A percentile compares a stretch with the other conserved stretches of the same genome.
Conservation (phyloP, 192 early-diverging fungal genomes). For the Backusella psychrophila region DNA sequence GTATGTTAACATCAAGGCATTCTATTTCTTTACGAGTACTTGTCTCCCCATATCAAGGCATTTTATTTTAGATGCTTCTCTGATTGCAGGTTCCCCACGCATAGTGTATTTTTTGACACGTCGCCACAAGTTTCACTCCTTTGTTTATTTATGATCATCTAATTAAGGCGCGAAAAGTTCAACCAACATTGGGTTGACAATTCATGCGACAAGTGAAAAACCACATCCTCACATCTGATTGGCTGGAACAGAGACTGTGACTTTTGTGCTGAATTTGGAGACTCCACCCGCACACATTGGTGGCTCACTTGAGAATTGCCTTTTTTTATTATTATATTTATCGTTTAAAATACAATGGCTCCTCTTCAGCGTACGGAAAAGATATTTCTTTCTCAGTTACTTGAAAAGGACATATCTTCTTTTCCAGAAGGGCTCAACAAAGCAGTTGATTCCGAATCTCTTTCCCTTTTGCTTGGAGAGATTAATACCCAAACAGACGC, state of each 20-base stretch:
- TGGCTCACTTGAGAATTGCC: background rate
- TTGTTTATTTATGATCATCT: background rate
- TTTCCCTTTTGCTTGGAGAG: background rate
- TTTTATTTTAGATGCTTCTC: too few relatives aligned
- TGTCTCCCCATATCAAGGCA: too few relatives aligned
- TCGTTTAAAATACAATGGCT: background rate
- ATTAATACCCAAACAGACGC: slow-evolving; percentile 2
- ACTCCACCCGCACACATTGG: background rate
- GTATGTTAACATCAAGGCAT: too few relatives aligned
- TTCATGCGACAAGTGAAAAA: background rate
- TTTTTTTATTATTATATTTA: background rate
- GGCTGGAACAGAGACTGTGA: background rate
- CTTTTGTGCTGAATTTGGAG: background rate
- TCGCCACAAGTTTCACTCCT: too few relatives aligned
- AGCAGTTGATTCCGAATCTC: slow-evolving; percentile 3
- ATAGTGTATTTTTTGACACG: too few relatives aligned
- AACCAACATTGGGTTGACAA: background rate
- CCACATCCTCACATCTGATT: background rate
- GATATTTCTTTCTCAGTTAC: slow-evolving; percentile 4
- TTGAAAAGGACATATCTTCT: background rate
- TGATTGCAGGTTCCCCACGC: too few relatives aligned
- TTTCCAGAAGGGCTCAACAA: background rate
- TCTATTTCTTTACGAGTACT: too few relatives aligned
- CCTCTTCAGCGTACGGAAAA: slow-evolving; percentile 6
- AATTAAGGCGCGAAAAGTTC: background rate